Evolutionary conservation across 176 grass and related monocot genomes (phyloP).

Genomic region (Chrysopogon serrulatus): DNA sequence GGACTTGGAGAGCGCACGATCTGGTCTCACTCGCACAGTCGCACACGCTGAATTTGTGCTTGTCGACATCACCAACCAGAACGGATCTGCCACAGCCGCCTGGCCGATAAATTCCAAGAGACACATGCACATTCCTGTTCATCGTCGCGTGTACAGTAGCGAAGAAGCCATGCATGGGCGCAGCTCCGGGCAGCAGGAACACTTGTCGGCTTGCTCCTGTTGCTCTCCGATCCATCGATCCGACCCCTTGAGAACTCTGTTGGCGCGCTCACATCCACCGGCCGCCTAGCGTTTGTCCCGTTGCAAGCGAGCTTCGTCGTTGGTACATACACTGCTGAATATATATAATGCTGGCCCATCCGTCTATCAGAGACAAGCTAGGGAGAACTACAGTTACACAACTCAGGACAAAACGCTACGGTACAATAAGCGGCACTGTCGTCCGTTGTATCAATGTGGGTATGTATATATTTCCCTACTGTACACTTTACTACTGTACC

Average conservation of each 20-base stretch:
- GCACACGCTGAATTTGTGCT: background rate
- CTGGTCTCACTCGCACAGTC: too few relatives aligned
- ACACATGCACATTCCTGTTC: background rate
- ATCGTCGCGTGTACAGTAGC: constrained; percentile 16
- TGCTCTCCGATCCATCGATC: background rate
- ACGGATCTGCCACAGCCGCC: background rate
- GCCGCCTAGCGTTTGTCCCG: constrained; percentile 24
- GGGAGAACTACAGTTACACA: constrained; percentile 23
- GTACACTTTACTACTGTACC: background rate
- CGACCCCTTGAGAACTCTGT: constrained; percentile 14
- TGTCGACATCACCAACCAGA: background rate
- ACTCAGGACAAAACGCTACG: constrained; percentile 25
- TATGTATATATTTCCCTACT: background rate
- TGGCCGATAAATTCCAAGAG: constrained; percentile 31
- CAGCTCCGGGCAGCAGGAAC: background rate
- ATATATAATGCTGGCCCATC: background rate
- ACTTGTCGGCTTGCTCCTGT: constrained; percentile 45
- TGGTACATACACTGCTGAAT: background rate
- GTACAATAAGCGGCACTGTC: background rate
- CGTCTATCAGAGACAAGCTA: constrained; percentile 12
- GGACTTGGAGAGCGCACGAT: too few relatives aligned
- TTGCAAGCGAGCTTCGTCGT: background rate
- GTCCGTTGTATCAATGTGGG: background rate
- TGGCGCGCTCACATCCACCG: background rate
- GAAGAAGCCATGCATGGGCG: background rate